These are phyloP conservation scores for Metschnikowia borealis DNA, from an alignment of 805 yeast species.

Conservation along the genomic window DNA sequence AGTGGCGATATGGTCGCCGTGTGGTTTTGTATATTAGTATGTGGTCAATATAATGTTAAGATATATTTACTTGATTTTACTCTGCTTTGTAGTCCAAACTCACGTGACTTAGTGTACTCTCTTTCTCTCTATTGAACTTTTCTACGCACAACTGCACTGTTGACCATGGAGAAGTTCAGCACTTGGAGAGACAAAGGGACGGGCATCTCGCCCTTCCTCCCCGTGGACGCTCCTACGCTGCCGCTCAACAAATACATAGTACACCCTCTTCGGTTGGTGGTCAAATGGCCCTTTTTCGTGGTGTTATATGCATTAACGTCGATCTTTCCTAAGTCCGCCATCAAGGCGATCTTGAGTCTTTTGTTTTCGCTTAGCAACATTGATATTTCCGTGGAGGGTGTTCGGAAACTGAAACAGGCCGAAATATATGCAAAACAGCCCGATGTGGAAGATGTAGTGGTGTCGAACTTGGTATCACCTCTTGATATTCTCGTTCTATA, in stretches of 20 bases:
- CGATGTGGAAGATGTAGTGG: conserved; percentile 43
- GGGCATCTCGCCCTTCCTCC: conserved; percentile 88
- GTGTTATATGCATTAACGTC: conserved; percentile 18
- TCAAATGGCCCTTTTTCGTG: conserved; percentile 30
- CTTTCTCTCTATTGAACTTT: neutral
- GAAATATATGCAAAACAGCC: conserved; percentile 35
- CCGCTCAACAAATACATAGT: conserved; percentile 9
- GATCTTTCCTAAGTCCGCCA: conserved; percentile 17
- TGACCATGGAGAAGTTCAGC: conserved; percentile 45
- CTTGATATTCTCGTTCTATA: conserved; percentile 46
- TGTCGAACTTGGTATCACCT: conserved; percentile 59
- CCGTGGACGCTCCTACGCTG: conserved; percentile 33
- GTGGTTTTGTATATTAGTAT: conserved; percentile 22
- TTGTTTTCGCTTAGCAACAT: conserved; percentile 36
- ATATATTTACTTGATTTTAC: conserved; percentile 8
- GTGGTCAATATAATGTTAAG: conserved; percentile 23
- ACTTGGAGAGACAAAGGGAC: conserved; percentile 87
- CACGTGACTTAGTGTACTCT: neutral
- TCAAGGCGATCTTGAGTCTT: conserved; percentile 16
- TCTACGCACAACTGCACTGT: neutral
- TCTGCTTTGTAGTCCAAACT: neutral
- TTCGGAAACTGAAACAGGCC: conserved; percentile 39
- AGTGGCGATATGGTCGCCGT: conserved; percentile 18
- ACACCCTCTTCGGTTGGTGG: conserved; percentile 13
- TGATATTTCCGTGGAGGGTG: conserved; percentile 46